Evolutionary conservation across 202 grass and related monocot genomes (phyloP).

Genomic region (Carex arenaria): DNA sequence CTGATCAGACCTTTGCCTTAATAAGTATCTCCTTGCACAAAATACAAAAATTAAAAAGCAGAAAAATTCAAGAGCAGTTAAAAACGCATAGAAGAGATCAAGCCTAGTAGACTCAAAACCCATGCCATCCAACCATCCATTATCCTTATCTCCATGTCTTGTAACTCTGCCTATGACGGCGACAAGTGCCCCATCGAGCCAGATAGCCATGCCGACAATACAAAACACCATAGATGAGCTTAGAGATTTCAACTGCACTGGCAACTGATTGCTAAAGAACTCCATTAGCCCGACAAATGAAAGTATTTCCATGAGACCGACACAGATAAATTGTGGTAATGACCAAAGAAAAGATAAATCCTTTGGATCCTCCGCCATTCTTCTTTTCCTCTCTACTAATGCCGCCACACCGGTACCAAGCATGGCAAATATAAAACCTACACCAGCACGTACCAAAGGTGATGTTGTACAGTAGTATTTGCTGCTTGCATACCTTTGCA

Average conservation of each 20-base stretch:
- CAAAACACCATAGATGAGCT: conserved; percentile 35
- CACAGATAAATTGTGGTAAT: conserved; percentile 43
- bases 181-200: conserved; percentile 31
- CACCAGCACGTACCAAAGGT: conserved; percentile 35
- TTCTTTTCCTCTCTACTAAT: conserved; percentile 51
- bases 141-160: background rate
- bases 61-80: conserved; percentile 38
- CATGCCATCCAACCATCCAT: conserved; percentile 60
- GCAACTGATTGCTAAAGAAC: conserved; percentile 47
- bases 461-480: conserved; percentile 13
- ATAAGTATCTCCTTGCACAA: conserved; percentile 54
- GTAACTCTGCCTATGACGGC: conserved; percentile 31
- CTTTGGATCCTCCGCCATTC: background rate
- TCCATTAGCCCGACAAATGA: conserved; percentile 44
- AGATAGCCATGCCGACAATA: conserved; percentile 33
- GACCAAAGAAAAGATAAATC: conserved; percentile 49
- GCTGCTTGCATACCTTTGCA: conserved; percentile 29
- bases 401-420: conserved; percentile 32
- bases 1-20: background rate
- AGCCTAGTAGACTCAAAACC: conserved; percentile 53
- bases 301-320: conserved; percentile 46
- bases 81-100: conserved; percentile 51
- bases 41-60: conserved; percentile 53
- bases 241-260: conserved; percentile 28
- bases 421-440: conserved; percentile 29